Evolutionary conservation across 2,329 filamentous ascomycete genomes (phyloP).

Genomic region (Ophiostoma sp.): DNA sequence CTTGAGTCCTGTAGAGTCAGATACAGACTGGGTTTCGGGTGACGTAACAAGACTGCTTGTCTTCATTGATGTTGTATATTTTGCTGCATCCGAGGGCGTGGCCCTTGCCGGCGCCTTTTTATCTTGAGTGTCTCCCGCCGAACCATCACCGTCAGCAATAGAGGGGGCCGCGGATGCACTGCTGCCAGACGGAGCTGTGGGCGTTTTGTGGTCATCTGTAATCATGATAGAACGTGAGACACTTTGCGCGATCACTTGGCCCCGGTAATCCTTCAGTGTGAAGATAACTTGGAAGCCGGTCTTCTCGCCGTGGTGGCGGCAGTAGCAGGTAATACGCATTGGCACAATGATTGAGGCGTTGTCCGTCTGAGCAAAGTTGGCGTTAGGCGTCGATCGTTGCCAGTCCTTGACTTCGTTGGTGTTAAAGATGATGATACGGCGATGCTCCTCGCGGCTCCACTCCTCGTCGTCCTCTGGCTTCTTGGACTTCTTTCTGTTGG

Average conservation of each 20-base stretch:
- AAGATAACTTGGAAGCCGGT: slow-evolving; percentile 89
- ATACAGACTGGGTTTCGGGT: neutral
- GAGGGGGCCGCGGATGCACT: slow-evolving; percentile 20
- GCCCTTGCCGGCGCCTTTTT: neutral
- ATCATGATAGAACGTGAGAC: slow-evolving; percentile 91
- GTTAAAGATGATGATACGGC: slow-evolving; percentile 85
- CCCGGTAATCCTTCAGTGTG: slow-evolving; percentile 78
- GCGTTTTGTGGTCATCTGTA: slow-evolving; percentile 95
- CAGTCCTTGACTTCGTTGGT: slow-evolving; percentile 82
- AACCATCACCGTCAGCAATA: slow-evolving; percentile 8
- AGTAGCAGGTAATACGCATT: slow-evolving; percentile 97
- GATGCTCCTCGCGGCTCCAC: slow-evolving; percentile 74
- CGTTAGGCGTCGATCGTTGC: slow-evolving; percentile 51
- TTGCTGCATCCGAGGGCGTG: slow-evolving; percentile 9
- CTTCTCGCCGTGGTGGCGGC: slow-evolving; percentile 91
- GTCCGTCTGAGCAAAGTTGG: slow-evolving; percentile 27
- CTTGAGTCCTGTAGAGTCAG: slow-evolving; percentile 41
- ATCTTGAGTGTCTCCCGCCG: neutral
- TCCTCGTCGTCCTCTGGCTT: slow-evolving; percentile 87
- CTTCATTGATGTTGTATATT: neutral
- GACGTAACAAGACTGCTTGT: neutral
- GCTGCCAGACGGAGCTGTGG: slow-evolving; percentile 27
- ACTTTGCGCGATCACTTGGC: slow-evolving; percentile 73
- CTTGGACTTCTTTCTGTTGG: slow-evolving; percentile 86
- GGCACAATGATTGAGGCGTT: slow-evolving; percentile 60